Conservation (phyloP, 2,329 filamentous ascomycete species). For the Beauveria asiatica region DNA sequence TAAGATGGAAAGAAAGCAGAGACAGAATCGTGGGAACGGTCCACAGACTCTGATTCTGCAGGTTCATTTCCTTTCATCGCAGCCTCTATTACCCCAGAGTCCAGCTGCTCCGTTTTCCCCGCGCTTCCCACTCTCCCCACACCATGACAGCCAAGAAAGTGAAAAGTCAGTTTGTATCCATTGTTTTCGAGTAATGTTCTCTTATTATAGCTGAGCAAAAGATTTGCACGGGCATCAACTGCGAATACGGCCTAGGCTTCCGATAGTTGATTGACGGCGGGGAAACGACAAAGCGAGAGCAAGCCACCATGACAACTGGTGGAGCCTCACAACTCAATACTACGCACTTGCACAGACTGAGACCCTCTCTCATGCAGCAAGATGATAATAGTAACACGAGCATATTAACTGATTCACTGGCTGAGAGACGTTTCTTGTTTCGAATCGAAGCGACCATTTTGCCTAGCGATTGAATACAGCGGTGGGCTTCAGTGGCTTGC, state of each 20-base stretch:
- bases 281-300: background rate
- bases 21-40: background rate
- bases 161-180: background rate
- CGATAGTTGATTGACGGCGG: background rate
- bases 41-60: background rate
- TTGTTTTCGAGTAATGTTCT: background rate
- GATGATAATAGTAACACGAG: background rate
- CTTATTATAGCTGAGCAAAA: background rate
- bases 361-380: background rate
- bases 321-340: background rate
- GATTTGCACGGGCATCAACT: background rate
- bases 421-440: background rate
- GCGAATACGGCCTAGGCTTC: background rate
- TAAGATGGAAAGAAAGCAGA: background rate
- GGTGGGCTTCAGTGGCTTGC: background rate
- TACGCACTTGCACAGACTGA: background rate
- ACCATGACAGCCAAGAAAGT: background rate
- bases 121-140: background rate
- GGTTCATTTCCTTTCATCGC: background rate
- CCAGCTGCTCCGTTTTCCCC: slow-evolving; percentile 6
- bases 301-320: background rate
- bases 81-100: background rate
- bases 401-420: background rate
- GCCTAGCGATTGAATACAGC: background rate
- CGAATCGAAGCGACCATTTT: background rate